Base-by-base conservation (phyloP, 2,329 filamentous ascomycete genomes). In the Golovinomyces cichoracearum region DNA sequence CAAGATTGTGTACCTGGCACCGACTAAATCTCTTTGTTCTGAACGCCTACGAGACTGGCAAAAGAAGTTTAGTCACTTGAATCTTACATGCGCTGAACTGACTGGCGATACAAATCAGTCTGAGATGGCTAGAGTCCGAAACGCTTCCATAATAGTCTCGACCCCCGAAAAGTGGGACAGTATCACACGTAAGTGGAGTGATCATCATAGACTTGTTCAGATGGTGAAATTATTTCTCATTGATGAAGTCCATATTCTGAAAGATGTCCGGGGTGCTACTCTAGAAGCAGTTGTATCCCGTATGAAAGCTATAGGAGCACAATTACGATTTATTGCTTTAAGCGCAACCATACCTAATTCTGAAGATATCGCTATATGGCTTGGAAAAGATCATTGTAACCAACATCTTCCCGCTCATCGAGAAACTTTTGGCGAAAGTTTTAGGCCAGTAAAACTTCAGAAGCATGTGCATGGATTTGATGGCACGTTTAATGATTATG, bases 151-250 rank as follows among this genome's bases (percentile, higher is more conserved):
- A 53, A 88, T 93, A 54, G 71, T 92, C 52, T 90, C 84, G 0
- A 93, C 83, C 0, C 83, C 84, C 0, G 83, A 93, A 62, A 92
- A 92, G 58, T 92, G 83, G 83, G 83, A 93, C 59, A 88, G 82
- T 51, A 78, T 90, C 60, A 92, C 84, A 0, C 70, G 83, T 17
- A 86, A 83, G 58, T 92, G 84, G 84, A 76, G 78, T 55, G 83
- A 92, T 55, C 80, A 92, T 56, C 70, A 71, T 48, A 80, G 70
- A 53, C 65, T 92, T 17, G 74, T 92, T 62, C 72, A 78, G 50
- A 68, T 86, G 52, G 73, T 92, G 42, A 81, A 79, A 51, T 65
- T 93, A 0, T 83, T 90, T 52, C 69, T 93, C 19, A 85, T 93
- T 49, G 83, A 93, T 55, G 83, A 93, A 58, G 82, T 92, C 0